Conservation (phyloP, 306 rosid species). For the Corylus avellana region DNA sequence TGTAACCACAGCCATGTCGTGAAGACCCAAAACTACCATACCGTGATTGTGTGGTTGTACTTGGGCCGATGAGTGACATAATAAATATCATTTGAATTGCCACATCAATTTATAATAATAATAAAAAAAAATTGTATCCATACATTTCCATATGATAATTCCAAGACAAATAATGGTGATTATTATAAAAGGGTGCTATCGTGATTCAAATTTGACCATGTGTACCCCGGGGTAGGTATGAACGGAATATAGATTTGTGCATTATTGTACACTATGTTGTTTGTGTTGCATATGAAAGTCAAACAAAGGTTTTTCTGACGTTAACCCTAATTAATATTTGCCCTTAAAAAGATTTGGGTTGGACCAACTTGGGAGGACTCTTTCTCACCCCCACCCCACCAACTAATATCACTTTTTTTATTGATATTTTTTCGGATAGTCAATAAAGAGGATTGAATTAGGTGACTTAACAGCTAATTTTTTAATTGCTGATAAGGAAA, state of each 20-base stretch:
- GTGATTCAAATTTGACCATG: too few species aligned
- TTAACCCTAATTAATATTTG: background rate
- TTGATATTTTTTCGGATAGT: conserved; percentile 18
- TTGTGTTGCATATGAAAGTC: background rate
- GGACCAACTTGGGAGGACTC: background rate
- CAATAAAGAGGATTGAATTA: conserved; percentile 37
- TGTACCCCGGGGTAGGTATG: too few species aligned
- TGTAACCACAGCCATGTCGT: too few species aligned
- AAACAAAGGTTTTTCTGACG: background rate
- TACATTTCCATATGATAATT: too few species aligned
- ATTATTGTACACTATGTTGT: background rate
- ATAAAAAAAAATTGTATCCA: too few species aligned
- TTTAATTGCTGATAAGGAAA: background rate
- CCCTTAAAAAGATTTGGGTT: background rate
- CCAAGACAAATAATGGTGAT: too few species aligned
- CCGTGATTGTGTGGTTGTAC: too few species aligned
- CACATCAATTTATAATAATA: too few species aligned
- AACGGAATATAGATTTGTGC: background rate
- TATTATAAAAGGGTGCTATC: too few species aligned
- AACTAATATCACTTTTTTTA: background rate
- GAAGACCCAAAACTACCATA: too few species aligned
- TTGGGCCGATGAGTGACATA: too few species aligned
- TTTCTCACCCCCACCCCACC: background rate
- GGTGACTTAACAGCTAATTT: conserved; percentile 36
- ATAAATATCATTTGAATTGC: too few species aligned